phyloP scores from a whole-genome alignment of 148 eudicot species.

The Chenopodium suecicum region DNA sequence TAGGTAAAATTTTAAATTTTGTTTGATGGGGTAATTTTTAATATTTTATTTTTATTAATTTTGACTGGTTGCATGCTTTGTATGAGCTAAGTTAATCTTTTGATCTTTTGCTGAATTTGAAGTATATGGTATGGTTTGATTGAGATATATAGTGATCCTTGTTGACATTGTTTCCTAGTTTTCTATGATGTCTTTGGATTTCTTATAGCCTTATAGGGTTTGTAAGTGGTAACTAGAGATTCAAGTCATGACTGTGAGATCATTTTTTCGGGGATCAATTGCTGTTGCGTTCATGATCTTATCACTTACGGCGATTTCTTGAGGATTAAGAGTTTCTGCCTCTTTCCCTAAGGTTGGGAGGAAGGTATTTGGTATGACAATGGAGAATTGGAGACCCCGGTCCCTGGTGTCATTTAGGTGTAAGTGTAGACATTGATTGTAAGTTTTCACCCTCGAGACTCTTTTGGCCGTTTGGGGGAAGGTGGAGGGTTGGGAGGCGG shows the following conservation, averaged over 20 bases:
- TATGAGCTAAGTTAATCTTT: background rate
- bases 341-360: background rate
- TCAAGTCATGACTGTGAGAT: background rate
- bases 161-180: background rate
- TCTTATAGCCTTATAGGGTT: background rate
- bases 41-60: background rate
- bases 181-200: background rate
- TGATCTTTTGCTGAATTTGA: conserved; percentile 7
- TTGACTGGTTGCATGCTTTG: conserved; percentile 30
- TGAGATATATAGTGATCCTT: conserved; percentile 1
- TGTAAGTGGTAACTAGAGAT: background rate
- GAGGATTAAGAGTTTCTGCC: background rate
- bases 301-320: background rate
- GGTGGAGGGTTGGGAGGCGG: background rate
- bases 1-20: conserved; percentile 17
- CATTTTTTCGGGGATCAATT: background rate
- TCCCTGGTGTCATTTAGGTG: conserved; percentile 4
- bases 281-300: background rate
- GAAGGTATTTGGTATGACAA: background rate
- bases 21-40: conserved; percentile 11
- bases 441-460: background rate
- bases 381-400: background rate
- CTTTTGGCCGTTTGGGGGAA: background rate
- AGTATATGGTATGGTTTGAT: background rate
- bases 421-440: background rate